phyloP scores from a whole-genome alignment of 108 stramenopile species.

The Skeletonema marinoi region DNA sequence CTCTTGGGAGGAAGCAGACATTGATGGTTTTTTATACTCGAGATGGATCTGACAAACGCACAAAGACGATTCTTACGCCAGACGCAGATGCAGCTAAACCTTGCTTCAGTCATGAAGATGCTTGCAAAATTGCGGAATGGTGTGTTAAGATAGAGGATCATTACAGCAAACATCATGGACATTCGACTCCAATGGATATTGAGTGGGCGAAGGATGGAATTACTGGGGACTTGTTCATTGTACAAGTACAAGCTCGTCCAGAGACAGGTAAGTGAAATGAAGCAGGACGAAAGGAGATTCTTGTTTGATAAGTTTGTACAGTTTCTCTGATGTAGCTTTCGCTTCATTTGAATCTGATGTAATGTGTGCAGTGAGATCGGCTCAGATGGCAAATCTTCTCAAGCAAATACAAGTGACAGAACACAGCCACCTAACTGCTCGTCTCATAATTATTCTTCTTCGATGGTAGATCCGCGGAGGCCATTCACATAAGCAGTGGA shows the following conservation, averaged over 20 bases:
- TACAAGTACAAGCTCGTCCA: constrained; percentile 57
- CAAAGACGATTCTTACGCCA: constrained; percentile 28
- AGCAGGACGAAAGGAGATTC: background rate
- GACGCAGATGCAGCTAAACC: constrained; percentile 29
- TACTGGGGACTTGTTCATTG: constrained; percentile 50
- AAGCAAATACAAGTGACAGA: no score
- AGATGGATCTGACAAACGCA: constrained; percentile 34
- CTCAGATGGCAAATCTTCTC: no score
- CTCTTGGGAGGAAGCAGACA: constrained; percentile 35
- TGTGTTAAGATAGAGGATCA: constrained; percentile 51
- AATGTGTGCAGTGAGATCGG: no score
- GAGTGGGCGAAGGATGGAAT: constrained; percentile 56
- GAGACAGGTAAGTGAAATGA: constrained; percentile 12
- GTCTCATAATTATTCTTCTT: no score
- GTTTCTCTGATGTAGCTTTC: no score
- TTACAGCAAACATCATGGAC: constrained; percentile 34
- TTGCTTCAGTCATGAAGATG: constrained; percentile 39
- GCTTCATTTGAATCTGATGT: no score
- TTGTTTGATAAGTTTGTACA: no score
- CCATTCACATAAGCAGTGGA: no score
- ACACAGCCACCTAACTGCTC: no score
- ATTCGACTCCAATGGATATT: constrained; percentile 53
- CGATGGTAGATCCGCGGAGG: no score
- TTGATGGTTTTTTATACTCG: constrained; percentile 33
- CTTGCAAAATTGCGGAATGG: constrained; percentile 34